Conservation (phyloP, 768 basidiomycete species). For the Lyophyllum shimeji region DNA sequence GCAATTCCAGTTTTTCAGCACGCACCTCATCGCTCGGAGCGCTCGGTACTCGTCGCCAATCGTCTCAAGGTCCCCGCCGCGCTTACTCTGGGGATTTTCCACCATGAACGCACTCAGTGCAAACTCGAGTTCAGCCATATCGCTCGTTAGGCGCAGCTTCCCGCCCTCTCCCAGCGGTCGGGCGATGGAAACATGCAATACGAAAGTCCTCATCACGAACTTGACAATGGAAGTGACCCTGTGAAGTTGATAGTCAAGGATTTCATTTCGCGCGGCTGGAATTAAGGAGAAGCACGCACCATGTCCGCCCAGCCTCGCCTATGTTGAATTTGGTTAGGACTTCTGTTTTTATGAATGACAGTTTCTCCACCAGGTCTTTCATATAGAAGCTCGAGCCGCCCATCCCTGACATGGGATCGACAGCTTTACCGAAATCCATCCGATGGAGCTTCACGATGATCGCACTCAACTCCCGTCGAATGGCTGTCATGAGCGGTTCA, state of each 20-base stretch:
- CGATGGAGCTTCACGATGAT: conserved; percentile 85
- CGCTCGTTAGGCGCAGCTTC: conserved; percentile 90
- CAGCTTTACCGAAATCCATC: conserved; percentile 73
- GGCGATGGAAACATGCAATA: conserved; percentile 92
- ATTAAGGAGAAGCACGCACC: conserved; percentile 47
- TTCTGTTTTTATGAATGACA: conserved; percentile 78
- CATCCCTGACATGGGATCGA: conserved; percentile 64
- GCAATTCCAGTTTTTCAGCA: not conserved
- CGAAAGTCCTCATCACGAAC: conserved; percentile 81
- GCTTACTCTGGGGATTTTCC: conserved; percentile 55
- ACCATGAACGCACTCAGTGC: conserved; percentile 78
- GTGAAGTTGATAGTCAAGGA: not conserved
- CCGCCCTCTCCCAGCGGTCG: conserved; percentile 90
- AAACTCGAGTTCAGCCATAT: conserved; percentile 97
- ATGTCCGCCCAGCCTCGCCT: conserved; percentile 69
- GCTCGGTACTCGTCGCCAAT: conserved; percentile 88
- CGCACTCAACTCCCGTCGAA: conserved; percentile 78
- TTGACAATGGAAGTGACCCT: conserved; percentile 72
- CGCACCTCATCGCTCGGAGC: conserved; percentile 83
- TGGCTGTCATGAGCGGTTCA: conserved; percentile 61
- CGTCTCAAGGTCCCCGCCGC: conserved; percentile 65
- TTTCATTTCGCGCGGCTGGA: not conserved
- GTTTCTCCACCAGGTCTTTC: conserved; percentile 88
- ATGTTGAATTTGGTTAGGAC: conserved; percentile 69
- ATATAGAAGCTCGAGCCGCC: conserved; percentile 82